These are phyloP conservation scores for Ustilago curta DNA, from an alignment of 1,284 basidiomycete genomes.

Conservation along the genomic window DNA sequence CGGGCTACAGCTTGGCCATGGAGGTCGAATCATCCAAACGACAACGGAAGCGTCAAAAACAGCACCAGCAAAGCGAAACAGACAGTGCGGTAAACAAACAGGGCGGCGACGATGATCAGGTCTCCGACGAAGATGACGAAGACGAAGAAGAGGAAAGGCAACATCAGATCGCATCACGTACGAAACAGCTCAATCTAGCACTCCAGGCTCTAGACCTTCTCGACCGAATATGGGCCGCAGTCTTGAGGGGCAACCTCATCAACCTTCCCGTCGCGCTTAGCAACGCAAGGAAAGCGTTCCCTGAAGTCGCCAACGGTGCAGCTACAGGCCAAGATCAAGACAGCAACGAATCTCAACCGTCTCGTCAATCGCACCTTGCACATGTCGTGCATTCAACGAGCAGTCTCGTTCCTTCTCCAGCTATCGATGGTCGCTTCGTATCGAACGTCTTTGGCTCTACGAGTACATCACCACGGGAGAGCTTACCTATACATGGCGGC, in stretches of 20 bases:
- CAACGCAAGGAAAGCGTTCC: conserved; percentile 30
- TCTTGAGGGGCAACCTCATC: conserved; percentile 51
- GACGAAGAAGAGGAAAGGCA: conserved; percentile 35
- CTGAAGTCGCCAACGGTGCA: conserved; percentile 14
- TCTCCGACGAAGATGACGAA: not conserved
- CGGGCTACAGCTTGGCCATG: conserved; percentile 52
- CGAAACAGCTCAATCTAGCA: conserved; percentile 45
- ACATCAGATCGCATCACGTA: conserved; percentile 15
- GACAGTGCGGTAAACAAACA: not conserved
- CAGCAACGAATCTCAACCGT: not conserved
- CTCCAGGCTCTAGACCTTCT: conserved; percentile 55
- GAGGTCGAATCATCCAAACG: conserved; percentile 19
- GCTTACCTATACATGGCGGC: conserved; percentile 48
- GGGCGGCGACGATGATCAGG: not conserved
- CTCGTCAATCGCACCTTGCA: not conserved
- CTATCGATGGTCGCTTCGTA: conserved; percentile 37
- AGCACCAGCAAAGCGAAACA: not conserved
- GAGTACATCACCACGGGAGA: conserved; percentile 19
- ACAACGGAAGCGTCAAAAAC: conserved; percentile 14
- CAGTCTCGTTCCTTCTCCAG: conserved; percentile 41
- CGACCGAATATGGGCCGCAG: conserved; percentile 59
- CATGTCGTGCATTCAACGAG: conserved; percentile 15
- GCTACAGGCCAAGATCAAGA: not conserved
- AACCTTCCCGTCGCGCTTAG: conserved; percentile 34
- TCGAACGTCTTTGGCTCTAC: not conserved